Conservation (phyloP, 495 filamentous ascomycete species). For the Parmelia sp. region DNA sequence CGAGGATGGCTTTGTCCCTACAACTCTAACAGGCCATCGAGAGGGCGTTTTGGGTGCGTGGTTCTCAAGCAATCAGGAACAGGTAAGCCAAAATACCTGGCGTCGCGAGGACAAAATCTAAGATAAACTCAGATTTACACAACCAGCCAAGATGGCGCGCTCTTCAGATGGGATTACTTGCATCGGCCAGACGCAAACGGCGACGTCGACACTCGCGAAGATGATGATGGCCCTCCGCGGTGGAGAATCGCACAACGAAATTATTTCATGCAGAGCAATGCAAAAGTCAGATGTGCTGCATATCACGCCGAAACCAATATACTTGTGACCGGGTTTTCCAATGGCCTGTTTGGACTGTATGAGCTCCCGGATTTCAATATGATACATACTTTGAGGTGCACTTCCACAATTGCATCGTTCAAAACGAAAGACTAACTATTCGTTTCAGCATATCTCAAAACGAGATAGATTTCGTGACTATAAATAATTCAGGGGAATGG, state of each 20-base stretch:
- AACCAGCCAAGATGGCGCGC: conserved; percentile 59
- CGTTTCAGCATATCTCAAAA: conserved; percentile 79
- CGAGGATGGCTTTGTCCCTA: conserved; percentile 83
- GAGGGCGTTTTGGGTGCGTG: conserved; percentile 81
- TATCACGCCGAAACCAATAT: conserved; percentile 84
- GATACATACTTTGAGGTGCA: conserved; percentile 73
- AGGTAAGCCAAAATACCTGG: conserved; percentile 43
- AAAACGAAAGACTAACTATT: conserved; percentile 25
- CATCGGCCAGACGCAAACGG: conserved; percentile 40
- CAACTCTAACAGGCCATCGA: conserved; percentile 80
- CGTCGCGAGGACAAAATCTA: conserved; percentile 43
- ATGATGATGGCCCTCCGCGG: conserved; percentile 51
- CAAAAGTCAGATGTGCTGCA: conserved; percentile 77
- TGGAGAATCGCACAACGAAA: conserved; percentile 86
- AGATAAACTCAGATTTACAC: conserved; percentile 65
- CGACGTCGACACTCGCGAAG: conserved; percentile 54
- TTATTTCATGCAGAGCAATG: conserved; percentile 86
- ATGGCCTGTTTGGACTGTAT: conserved; percentile 86
- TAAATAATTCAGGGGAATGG: conserved; percentile 94
- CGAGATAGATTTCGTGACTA: conserved; percentile 85
- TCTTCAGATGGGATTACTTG: conserved; percentile 60
- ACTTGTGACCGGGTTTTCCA: conserved; percentile 88
- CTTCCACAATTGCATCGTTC: not conserved
- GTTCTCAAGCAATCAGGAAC: conserved; percentile 90
- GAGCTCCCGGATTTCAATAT: conserved; percentile 95